phyloP scores from a whole-genome alignment of 345 rosid genomes.

The Theobroma cacao region DNA sequence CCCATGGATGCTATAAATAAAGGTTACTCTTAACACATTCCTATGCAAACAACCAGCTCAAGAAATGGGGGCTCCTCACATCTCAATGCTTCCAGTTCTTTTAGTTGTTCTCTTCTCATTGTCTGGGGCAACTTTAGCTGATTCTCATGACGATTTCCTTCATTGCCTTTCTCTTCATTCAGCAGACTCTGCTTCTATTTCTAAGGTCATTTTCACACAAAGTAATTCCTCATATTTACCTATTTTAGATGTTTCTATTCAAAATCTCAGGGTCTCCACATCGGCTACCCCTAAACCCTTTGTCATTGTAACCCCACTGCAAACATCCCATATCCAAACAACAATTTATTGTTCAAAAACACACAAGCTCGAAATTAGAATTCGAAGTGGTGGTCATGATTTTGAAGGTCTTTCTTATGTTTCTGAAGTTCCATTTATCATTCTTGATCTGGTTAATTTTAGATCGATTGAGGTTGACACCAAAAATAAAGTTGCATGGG shows the following conservation, averaged over 20 bases:
- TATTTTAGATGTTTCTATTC: background rate
- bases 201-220: background rate
- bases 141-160: background rate
- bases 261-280: background rate
- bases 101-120: background rate
- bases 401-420: conserved; percentile 66
- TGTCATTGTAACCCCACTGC: background rate
- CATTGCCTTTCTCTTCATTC: conserved; percentile 4
- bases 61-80: background rate
- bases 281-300: background rate
- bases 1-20: background rate
- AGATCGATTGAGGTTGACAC: conserved; percentile 39
- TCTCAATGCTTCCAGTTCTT: background rate
- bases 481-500: conserved; percentile 47
- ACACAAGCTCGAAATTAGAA: conserved; percentile 39
- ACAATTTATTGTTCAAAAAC: conserved; percentile 51
- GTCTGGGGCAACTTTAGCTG: background rate
- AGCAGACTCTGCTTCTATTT: background rate
- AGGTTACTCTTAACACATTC: background rate
- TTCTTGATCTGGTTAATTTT: conserved; percentile 50
- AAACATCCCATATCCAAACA: conserved; percentile 5
- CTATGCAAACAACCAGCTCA: background rate
- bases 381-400: conserved; percentile 72
- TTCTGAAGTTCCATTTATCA: conserved; percentile 43
- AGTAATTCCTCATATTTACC: background rate